Base-by-base conservation (phyloP, 805 yeast genomes). In the Suhomyces emberorum region DNA sequence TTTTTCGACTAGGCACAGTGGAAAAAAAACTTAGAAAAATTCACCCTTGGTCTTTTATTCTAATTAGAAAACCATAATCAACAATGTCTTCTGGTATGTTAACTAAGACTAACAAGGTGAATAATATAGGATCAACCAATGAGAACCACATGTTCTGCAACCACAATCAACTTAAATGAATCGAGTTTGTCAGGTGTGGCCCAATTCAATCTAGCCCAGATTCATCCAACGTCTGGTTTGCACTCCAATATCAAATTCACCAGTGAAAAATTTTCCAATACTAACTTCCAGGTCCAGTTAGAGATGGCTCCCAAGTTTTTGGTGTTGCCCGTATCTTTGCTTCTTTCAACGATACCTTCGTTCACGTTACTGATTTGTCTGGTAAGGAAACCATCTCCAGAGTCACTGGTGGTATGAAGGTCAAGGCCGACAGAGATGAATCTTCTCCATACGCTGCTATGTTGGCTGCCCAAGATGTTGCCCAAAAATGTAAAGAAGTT, bases 391-490 rank as follows among this genome's bases (percentile, higher is more conserved):
- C 99, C 77, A 91, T 93, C 69, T 83, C 96, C 79, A 88, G 98
- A 79, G 96, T 93, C 62, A 93, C 98, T 68, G 99, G 99, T 82
- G 99, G 98, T 77, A 93, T 93, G 98, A 93, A 93, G 83, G 99
- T 93, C 74, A 93, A 93, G 83, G 98, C 98, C 65, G 99, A 93
- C 81, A 88, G 98, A 81, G 99, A 95, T 73, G 98, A 93, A 83
- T 91, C 98, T 50, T 87, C 98, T 57, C 98, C 99, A 74, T 93
- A 93, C 85, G 99, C 99, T 69, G 98, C 97, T 68, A 93, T 93
- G 98, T 85, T 93, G 81, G 99, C 99, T 70, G 97, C 99, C 57
- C 99, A 93, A 81, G 99, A 95, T 69, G 99, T 85, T 65, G 98
- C 98, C 65, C 91, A 72, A 59, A 88, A 84, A 75, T 89, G 97